Conservation (phyloP, 2,329 filamentous ascomycete species). For the Lachnellula cervina region DNA sequence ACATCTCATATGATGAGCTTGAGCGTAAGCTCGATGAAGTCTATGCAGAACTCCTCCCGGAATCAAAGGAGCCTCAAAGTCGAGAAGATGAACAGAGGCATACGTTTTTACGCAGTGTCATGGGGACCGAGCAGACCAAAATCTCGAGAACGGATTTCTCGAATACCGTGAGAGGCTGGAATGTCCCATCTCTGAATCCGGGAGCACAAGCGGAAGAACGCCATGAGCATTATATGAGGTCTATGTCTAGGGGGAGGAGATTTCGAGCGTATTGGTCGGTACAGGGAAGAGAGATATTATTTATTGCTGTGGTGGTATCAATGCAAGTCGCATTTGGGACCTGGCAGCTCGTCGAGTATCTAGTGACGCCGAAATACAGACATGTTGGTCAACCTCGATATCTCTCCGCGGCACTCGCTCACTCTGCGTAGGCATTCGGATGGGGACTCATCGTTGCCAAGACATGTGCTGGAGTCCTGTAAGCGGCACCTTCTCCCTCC, state of each 20-base stretch:
- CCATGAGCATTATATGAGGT: constrained; percentile 39
- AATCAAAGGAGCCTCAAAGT: constrained; percentile 38
- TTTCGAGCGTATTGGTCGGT: constrained; percentile 51
- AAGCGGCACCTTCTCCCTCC: constrained; percentile 20
- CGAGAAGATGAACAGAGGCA: constrained; percentile 41
- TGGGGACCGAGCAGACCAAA: constrained; percentile 38
- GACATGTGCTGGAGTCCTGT: constrained; percentile 49
- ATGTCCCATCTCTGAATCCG: constrained; percentile 44
- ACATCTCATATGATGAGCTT: constrained; percentile 47
- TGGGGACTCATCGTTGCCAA: constrained; percentile 54
- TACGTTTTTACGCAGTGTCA: constrained; percentile 46
- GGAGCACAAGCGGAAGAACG: constrained; percentile 44
- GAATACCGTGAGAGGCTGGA: constrained; percentile 40
- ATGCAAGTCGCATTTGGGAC: constrained; percentile 47
- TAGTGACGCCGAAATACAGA: constrained; percentile 39
- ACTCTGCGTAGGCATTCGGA: constrained; percentile 36
- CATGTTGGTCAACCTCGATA: constrained; percentile 27
- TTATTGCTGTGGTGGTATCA: constrained; percentile 42
- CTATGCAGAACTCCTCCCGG: constrained; percentile 45
- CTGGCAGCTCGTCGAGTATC: constrained; percentile 53
- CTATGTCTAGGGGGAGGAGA: constrained; percentile 41
- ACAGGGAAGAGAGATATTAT: constrained; percentile 47
- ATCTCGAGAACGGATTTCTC: constrained; percentile 46
- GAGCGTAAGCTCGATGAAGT: constrained; percentile 49
- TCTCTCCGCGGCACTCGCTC: not conserved